Base-by-base conservation (phyloP, 2,329 filamentous ascomycete genomes). In the Zymoseptoria passerinii region DNA sequence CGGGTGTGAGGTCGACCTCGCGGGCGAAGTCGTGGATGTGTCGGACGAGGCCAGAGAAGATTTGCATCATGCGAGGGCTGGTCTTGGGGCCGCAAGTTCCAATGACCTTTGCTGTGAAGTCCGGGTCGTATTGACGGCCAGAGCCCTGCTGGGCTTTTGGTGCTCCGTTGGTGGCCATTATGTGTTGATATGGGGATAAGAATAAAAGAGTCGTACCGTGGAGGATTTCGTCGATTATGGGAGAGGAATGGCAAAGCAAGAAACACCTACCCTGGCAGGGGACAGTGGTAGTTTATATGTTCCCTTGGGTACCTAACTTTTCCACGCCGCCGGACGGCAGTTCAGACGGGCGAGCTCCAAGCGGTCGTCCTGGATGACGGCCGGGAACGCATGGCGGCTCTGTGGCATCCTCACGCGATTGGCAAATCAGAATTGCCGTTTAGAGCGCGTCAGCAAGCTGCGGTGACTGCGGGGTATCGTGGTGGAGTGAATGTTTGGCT, bases 21-120 rank as follows among this genome's bases (percentile, higher is more conserved):
- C 88, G 84, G 58, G 84, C 82, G 72, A 91, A 91, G 75, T 90
- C 87, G 77, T 92, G 88, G 59, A 92, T 78, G 76, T 91, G 87
- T 53, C 76, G 78, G 73, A 90, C 85, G 66, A 90, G 74, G 28
- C 81, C 78, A 61, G 78, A 73, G 68, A 91, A 76, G 67, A 91
- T 78, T 63, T 83, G 77, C 59, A 85, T 81, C 67, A 84, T 81
- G 60, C 88, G 80, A 58, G 86, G 82, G 55, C 80, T 77, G 10
- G 84, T 83, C 67, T 88, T 84, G 67, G 87, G 84, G 55, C 86
- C 84, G 78, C 90, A 90, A 66, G 84, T 80, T 63, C 88, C 81
- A 70, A 91, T 79, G 74, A 90, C 87, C 72, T 84, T 81, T 66
- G 84, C 75, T 55, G 89, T 92, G 78, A 92, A 91, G 75, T 81